phyloP scores from a whole-genome alignment of 2,329 filamentous ascomycete species.

The Waltergamsia citrina region DNA sequence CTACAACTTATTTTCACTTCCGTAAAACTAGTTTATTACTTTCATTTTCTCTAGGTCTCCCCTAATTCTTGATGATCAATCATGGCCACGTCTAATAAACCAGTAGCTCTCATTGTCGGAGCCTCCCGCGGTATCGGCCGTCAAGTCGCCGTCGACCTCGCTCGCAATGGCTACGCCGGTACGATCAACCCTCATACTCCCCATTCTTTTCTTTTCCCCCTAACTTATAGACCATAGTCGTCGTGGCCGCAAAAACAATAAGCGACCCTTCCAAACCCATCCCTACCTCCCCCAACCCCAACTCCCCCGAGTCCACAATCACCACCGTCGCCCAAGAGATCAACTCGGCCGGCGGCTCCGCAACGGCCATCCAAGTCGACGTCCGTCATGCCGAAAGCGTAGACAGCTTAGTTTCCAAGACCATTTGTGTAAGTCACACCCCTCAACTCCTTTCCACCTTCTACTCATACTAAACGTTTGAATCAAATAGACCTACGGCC shows the following conservation, averaged over 20 bases:
- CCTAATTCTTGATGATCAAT: too few species aligned
- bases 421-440: slow-evolving; percentile 26
- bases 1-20: too few species aligned
- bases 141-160: slow-evolving; percentile 70
- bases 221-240: too few species aligned
- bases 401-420: slow-evolving; percentile 46
- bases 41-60: too few species aligned
- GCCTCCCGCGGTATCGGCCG: slow-evolving; percentile 74
- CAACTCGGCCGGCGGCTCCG: slow-evolving; percentile 49
- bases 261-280: slow-evolving; percentile 46
- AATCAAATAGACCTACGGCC: slow-evolving; percentile 37
- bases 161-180: slow-evolving; percentile 63
- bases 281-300: slow-evolving; percentile 67
- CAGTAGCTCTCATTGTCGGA: slow-evolving; percentile 64
- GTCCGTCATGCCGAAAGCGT: slow-evolving; percentile 56
- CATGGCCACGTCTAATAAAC: too few species aligned
- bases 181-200: slow-evolving; percentile 9
- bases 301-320: slow-evolving; percentile 67
- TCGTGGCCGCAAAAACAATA: slow-evolving; percentile 68
- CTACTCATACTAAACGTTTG: not conserved
- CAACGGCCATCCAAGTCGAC: slow-evolving; percentile 60
- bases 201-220: too few species aligned
- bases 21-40: too few species aligned
- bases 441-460: not conserved
- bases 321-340: slow-evolving; percentile 74